Conservation (phyloP, 2,329 filamentous ascomycete genomes). For the Sphaerostilbella broomeana region DNA sequence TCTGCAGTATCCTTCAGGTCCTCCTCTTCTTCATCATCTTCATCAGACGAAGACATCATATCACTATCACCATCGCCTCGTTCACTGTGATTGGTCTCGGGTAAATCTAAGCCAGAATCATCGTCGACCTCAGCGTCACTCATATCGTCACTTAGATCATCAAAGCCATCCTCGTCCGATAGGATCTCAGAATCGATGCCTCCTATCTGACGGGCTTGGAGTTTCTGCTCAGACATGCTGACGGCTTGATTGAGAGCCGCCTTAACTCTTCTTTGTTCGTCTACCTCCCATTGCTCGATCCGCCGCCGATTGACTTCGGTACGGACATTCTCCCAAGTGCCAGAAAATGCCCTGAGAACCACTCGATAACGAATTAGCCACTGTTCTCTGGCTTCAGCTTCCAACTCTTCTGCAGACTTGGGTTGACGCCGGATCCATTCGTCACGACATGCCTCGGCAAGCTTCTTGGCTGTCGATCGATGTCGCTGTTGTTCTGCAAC, state of each 20-base stretch:
- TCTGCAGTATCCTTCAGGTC: constrained; percentile 48
- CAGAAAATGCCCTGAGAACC: constrained; percentile 52
- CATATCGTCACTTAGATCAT: constrained; percentile 42
- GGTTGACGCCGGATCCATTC: constrained; percentile 69
- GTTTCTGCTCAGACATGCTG: constrained; percentile 61
- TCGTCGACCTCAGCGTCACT: constrained; percentile 31
- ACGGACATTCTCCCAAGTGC: constrained; percentile 60
- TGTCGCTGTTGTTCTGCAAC: constrained; percentile 73
- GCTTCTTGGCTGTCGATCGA: constrained; percentile 65
- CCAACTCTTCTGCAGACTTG: constrained; percentile 72
- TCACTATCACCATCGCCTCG: constrained; percentile 35
- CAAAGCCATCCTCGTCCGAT: constrained; percentile 39
- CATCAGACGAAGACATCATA: constrained; percentile 57
- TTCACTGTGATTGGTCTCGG: constrained; percentile 23
- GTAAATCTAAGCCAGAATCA: constrained; percentile 28
- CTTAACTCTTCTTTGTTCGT: constrained; percentile 57
- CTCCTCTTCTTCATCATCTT: constrained; percentile 58
- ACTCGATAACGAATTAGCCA: constrained; percentile 64
- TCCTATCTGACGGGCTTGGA: constrained; percentile 52
- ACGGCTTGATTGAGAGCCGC: constrained; percentile 68
- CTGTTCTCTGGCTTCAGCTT: constrained; percentile 65
- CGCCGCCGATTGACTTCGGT: constrained; percentile 54
- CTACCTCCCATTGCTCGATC: constrained; percentile 56
- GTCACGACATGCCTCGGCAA: constrained; percentile 72
- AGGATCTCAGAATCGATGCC: constrained; percentile 47